Base-by-base conservation (phyloP, 371 early-diverging fungal genomes). In the Homolaphlyctis polyrhiza region DNA sequence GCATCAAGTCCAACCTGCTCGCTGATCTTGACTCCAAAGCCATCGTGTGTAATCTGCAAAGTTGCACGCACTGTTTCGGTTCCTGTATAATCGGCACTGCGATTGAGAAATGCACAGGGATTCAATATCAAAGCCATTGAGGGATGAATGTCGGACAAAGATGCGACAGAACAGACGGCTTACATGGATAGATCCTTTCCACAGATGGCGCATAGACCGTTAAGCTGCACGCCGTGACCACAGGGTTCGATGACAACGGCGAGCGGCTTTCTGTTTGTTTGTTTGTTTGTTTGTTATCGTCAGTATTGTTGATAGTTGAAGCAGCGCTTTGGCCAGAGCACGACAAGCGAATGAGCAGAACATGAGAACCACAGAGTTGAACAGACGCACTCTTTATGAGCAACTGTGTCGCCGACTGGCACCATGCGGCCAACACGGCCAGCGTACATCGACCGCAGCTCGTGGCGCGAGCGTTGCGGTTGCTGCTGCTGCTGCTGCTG, bases 121-220 rank as follows among this genome's bases (percentile, higher is more conserved):
- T 52, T 52, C 11, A 8, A 13, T 11, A 52, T 52, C 25, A 25
- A 11, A 52, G 18, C 34, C 34, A 30, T 54, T 8, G 43, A 61
- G 59, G 18, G 52, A 29, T 16, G 30, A 8, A n/a, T n/a, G n/a
- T n/a, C n/a, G n/a, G n/a, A n/a, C n/a, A n/a, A n/a, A n/a, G n/a
- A n/a, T n/a, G n/a, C n/a, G n/a, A n/a, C n/a, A n/a, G n/a, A n/a
- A n/a, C n/a, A 32, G 21, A 49, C 5, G 57, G 61, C 68, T 47
- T 75, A 85, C 73, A 64, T 64, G 52, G 82, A 80, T 55, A 91
- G 60, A 28, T 87, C 79, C 48, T 85, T 80, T 35, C 91, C 90
- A 69, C 95, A 95, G 14, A 85, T 62, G 25, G 87, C 89, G 68
- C 95, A 95, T 50, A 94, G 72, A n/a, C 92, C 93, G 32, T 85